Conservation (phyloP, 495 filamentous ascomycete genomes). For the Penicillium waksmanii region DNA sequence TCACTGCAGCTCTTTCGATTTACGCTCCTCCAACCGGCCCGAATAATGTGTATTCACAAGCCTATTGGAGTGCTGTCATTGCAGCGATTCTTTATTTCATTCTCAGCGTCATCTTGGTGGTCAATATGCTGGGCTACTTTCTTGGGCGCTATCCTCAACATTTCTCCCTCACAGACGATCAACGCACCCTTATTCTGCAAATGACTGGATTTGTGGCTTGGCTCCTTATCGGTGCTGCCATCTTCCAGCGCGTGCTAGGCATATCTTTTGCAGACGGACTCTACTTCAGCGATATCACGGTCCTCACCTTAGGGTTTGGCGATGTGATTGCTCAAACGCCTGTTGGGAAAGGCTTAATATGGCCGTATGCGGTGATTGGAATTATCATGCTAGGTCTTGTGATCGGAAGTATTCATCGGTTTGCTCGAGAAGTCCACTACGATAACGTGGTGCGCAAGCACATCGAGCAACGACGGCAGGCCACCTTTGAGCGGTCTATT, state of each 20-base stretch:
- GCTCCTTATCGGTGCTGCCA: slow-evolving; percentile 61
- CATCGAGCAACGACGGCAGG: slow-evolving; percentile 58
- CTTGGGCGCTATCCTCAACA: slow-evolving; percentile 77
- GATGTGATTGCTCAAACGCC: slow-evolving; percentile 54
- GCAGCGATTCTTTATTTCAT: slow-evolving; percentile 68
- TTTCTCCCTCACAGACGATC: slow-evolving; percentile 73
- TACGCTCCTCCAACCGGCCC: slow-evolving; percentile 62
- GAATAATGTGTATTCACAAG: slow-evolving; percentile 68
- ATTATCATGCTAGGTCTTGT: slow-evolving; percentile 88
- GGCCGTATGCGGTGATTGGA: slow-evolving; percentile 83
- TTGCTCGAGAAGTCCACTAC: slow-evolving; percentile 62
- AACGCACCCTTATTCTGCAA: slow-evolving; percentile 68
- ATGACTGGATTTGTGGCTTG: slow-evolving; percentile 66
- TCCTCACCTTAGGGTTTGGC: slow-evolving; percentile 69
- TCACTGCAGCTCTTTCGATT: slow-evolving; percentile 61
- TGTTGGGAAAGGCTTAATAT: slow-evolving; percentile 66
- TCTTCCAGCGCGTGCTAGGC: slow-evolving; percentile 54
- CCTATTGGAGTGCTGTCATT: slow-evolving; percentile 77
- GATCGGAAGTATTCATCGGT: slow-evolving; percentile 78
- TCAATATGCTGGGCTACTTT: slow-evolving; percentile 81
- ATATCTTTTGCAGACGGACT: slow-evolving; percentile 59
- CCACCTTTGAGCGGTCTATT: slow-evolving; percentile 59
- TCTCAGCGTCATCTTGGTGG: slow-evolving; percentile 64
- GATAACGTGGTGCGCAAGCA: slow-evolving; percentile 71
- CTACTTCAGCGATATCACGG: slow-evolving; percentile 69